phyloP scores from a whole-genome alignment of 768 basidiomycete genomes.

The Filobasidium wieringae region DNA sequence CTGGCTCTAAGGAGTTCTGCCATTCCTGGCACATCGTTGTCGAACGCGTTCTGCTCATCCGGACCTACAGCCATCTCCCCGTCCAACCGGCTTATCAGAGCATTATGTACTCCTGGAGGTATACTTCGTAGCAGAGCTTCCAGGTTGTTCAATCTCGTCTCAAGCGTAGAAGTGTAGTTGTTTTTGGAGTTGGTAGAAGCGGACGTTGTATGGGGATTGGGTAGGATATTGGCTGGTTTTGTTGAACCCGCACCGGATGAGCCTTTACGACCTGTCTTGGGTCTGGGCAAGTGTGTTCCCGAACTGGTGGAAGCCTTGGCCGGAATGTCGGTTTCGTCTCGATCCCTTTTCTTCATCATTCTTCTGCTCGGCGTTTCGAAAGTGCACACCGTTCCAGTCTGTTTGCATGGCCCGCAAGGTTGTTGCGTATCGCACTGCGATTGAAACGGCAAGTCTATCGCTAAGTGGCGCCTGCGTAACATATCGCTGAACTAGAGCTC shows the following conservation, averaged over 20 bases:
- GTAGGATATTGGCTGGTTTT: too few relatives aligned
- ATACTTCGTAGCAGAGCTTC: slow-evolving; percentile 39
- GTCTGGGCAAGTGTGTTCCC: not conserved
- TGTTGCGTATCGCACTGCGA: slow-evolving; percentile 37
- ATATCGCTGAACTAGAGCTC: not conserved
- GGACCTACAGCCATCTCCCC: slow-evolving; percentile 16
- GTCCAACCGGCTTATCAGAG: slow-evolving; percentile 34
- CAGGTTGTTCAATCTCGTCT: slow-evolving; percentile 36
- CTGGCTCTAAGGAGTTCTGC: not conserved
- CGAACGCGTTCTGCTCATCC: not conserved
- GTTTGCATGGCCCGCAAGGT: slow-evolving; percentile 34
- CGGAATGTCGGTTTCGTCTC: not conserved
- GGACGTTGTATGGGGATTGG: not conserved
- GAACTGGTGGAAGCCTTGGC: too few relatives aligned
- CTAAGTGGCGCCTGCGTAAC: too few relatives aligned
- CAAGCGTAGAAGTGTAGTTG: slow-evolving; percentile 10
- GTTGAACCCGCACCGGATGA: not conserved
- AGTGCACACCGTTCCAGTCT: slow-evolving; percentile 31
- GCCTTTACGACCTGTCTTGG: not conserved
- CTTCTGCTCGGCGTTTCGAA: slow-evolving; percentile 38
- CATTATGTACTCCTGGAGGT: slow-evolving; percentile 39
- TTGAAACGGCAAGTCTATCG: not conserved
- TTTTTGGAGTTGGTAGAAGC: not conserved
- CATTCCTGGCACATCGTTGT: not conserved
- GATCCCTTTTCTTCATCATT: slow-evolving; percentile 10